Conservation (phyloP, 2,329 filamentous ascomycete species). For the Cladophialophora exuberans region DNA sequence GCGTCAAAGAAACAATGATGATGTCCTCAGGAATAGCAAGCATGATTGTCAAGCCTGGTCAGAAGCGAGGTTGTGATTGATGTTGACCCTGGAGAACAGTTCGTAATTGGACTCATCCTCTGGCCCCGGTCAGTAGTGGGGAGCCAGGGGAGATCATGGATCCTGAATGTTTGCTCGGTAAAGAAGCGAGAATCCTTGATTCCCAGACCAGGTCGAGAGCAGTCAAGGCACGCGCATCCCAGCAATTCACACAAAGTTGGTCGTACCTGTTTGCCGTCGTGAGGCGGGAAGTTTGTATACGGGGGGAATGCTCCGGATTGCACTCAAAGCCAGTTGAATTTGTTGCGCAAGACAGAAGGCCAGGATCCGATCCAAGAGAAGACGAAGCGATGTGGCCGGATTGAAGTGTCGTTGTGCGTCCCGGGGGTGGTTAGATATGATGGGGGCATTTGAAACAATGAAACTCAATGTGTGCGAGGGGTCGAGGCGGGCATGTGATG, state of each 20-base stretch:
- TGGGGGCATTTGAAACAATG: slow-evolving; percentile 15
- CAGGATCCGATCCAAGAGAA: slow-evolving; percentile 19
- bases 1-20: neutral
- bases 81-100: neutral
- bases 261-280: slow-evolving; percentile 6
- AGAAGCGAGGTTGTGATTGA: slow-evolving; percentile 5
- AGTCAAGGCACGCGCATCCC: neutral
- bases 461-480: slow-evolving; percentile 21
- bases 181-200: slow-evolving; percentile 13
- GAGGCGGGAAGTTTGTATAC: neutral
- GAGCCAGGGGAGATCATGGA: slow-evolving; percentile 11
- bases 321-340: neutral
- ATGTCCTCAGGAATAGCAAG: neutral
- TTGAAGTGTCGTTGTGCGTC: slow-evolving; percentile 4
- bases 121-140: slow-evolving; percentile 6
- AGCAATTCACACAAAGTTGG: neutral
- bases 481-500: slow-evolving; percentile 24
- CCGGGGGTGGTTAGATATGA: slow-evolving; percentile 16
- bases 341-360: slow-evolving; percentile 11
- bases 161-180: slow-evolving; percentile 11
- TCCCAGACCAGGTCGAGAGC: neutral
- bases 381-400: slow-evolving; percentile 17
- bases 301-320: neutral
- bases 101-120: slow-evolving; percentile 6
- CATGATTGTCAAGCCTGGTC: neutral